Percentiles rank a stretch among this genome's conserved stretches.
These are phyloP conservation scores for Dothideomycetes sp. DNA, from an alignment of 2,329 filamentous ascomycete genomes.

Conservation along the genomic window DNA sequence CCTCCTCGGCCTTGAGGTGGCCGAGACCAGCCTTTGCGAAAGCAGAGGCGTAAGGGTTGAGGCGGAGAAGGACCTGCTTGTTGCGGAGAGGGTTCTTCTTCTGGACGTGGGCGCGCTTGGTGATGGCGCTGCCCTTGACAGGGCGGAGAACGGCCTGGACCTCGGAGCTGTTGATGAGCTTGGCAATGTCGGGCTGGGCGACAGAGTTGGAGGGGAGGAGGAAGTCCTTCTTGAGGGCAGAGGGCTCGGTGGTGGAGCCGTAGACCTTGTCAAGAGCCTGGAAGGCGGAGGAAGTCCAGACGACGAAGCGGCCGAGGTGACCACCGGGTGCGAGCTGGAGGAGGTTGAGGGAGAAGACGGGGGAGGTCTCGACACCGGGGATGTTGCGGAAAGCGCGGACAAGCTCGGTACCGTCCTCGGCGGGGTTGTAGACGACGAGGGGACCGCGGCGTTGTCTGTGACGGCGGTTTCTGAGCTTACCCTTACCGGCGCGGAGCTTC, in stretches of 20 bases:
- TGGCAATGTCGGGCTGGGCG: slow-evolving; percentile 86
- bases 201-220: slow-evolving; percentile 87
- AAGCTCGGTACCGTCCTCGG: slow-evolving; percentile 89
- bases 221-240: slow-evolving; percentile 98
- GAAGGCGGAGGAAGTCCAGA: slow-evolving; percentile 98
- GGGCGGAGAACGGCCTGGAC: slow-evolving; percentile 91
- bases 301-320: slow-evolving; percentile 95
- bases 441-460: slow-evolving; percentile 96
- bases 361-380: slow-evolving; percentile 90
- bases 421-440: slow-evolving; percentile 94
- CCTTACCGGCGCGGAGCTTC: slow-evolving; percentile 97
- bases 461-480: slow-evolving; percentile 93
- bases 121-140: slow-evolving; percentile 78
- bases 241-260: slow-evolving; percentile 80
- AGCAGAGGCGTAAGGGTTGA: slow-evolving; percentile 93
- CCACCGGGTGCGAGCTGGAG: slow-evolving; percentile 98
- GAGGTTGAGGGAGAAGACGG: slow-evolving; percentile 91
- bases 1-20: slow-evolving; percentile 51
- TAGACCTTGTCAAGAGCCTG: slow-evolving; percentile 95
- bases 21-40: slow-evolving; percentile 82
- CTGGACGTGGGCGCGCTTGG: slow-evolving; percentile 84
- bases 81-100: slow-evolving; percentile 99
- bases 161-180: slow-evolving; percentile 98
- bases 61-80: slow-evolving; percentile 95
- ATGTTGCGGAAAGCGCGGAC: slow-evolving; percentile 97